These are phyloP conservation scores for Myochromella boudieri DNA, from an alignment of 768 basidiomycete genomes.

Conservation along the genomic window DNA sequence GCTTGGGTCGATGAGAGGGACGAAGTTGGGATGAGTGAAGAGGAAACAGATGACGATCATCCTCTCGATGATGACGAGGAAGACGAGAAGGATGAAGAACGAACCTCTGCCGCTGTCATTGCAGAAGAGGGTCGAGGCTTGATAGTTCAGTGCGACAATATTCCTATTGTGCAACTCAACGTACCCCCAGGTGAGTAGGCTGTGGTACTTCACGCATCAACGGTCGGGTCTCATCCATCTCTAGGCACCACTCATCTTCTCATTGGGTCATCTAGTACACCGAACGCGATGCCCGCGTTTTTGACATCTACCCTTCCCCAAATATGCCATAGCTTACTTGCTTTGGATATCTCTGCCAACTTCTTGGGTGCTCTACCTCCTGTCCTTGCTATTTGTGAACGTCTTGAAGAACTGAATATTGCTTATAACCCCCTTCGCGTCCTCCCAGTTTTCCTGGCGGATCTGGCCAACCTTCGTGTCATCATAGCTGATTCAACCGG, in stretches of 20 bases:
- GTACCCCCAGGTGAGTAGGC: slow-evolving; percentile 65
- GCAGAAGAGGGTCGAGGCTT: slow-evolving; percentile 85
- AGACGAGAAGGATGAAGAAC: slow-evolving; percentile 60
- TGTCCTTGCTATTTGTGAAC: slow-evolving; percentile 73
- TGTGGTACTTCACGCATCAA: slow-evolving; percentile 12
- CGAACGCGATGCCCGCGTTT: slow-evolving; percentile 76
- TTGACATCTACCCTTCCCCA: slow-evolving; percentile 68
- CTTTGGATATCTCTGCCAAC: slow-evolving; percentile 91
- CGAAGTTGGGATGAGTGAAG: slow-evolving; percentile 31
- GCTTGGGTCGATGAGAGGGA: slow-evolving; percentile 70
- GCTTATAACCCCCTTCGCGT: slow-evolving; percentile 88
- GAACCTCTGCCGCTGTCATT: slow-evolving; percentile 74
- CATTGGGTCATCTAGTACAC: slow-evolving; percentile 77
- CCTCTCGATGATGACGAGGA: slow-evolving; percentile 46
- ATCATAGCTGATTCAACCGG: slow-evolving; percentile 93
- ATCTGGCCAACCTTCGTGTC: slow-evolving; percentile 76
- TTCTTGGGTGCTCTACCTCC: slow-evolving; percentile 83
- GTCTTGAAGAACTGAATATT: slow-evolving; percentile 91
- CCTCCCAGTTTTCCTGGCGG: slow-evolving; percentile 86
- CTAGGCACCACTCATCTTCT: slow-evolving; percentile 95
- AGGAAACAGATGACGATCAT: slow-evolving; percentile 41
- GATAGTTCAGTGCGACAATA: slow-evolving; percentile 71
- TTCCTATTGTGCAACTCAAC: slow-evolving; percentile 59
- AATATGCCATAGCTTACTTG: slow-evolving; percentile 78
- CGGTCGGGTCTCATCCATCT: slow-evolving; percentile 11